Base-by-base conservation (phyloP, 2,329 filamentous ascomycete genomes). In the Colletotrichum sansevieriae region DNA sequence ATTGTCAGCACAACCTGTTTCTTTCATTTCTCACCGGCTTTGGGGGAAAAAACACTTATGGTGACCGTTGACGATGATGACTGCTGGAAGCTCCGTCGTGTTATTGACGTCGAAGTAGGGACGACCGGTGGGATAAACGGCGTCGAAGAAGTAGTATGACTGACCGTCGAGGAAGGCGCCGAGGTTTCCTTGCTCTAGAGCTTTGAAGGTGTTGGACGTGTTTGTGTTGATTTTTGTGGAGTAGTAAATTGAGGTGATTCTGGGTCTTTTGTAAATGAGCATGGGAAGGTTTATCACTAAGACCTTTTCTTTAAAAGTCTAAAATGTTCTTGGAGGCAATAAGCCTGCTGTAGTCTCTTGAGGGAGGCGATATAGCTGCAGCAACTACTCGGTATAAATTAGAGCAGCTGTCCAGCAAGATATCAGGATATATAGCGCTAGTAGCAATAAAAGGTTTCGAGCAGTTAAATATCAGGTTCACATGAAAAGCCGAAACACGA, bases 221-320 rank as follows among this genome's bases (percentile, higher is more conserved):
- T 87, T 87, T 35, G 84, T 85, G 70, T 86, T 83, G 39, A 82
- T 83, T 73, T 87, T 87, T 25, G 84, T 84, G 7, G 79, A 84
- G 74, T 85, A 87, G 74, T 82, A 86, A 7, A 85, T 84, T 1
- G 79, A 82, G 2, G 81, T 82, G 64, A 87, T 86, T 13, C 57
- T 64, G 18, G 0, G 0, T 3, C 3, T 22, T 22, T 22, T 18
- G 22, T 22, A 2, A 22, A 4, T 22, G 22, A 22, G 22, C 22
- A 22, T 2, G 22, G 22, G 4, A 22, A 4, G 22, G 2, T 18
- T 22, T 11, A 6, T 9, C n/a, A 35, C 5, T 3, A 2, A 22
- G 22, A 22, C 3, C 0, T 15, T 25, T 10, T n/a, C n/a, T n/a
- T n/a, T n/a, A n/a, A n/a, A n/a, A n/a, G 8, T 13, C 52, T 12